Evolutionary conservation across 2,329 filamentous ascomycete genomes (phyloP), one percentile per base, ranked within the genome.

Genomic region (Grosmannia serpens): DNA sequence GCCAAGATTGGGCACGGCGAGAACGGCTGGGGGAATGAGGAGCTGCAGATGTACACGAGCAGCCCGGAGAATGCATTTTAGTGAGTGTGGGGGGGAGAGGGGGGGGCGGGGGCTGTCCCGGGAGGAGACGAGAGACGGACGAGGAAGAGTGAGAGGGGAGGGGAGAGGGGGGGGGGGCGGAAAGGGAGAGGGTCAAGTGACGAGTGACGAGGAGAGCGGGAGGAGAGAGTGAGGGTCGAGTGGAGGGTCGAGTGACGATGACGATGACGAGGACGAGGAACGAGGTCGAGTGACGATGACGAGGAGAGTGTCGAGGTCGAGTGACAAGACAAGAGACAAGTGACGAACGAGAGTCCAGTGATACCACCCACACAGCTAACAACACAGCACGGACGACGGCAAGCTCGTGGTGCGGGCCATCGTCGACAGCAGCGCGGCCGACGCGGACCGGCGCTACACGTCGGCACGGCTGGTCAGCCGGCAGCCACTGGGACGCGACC

Each of bases 381-480:
- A 27, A 6, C 9, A 1, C 17, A 60, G 59, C 56, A 58, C 59
- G 7, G 47, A 13, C 27, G 53, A 60, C 8, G 56, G 56, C 20
- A 49, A 56, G 20, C 56, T 60, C 29, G 47, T 56, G 11, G 13
- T 60, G 5, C 59, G 59, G 3, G 59, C 56, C 38, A 22, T 60
- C 15, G 59, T 53, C 33, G 35, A 58, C 46, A 41, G 15, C 44
- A 10, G 15, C 27, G 29, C 31, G 20, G 27, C 27, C 41, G 26
- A 53, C 11, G 35, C 52, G 2, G 51, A 52, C 24, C 56, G 38
- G 17, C 56, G 53, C 15, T 60, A 53, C 44, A 60, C 59, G 2
- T 60, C 59, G 15, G 59, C 59, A 2, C 59, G 59, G 2, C 59
- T 60, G 24, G 59, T 58, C 56, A 58, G 56, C 56, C 56, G 59